Conservation (phyloP, 305 asterid genomes). For the Nicotiana rustica region DNA sequence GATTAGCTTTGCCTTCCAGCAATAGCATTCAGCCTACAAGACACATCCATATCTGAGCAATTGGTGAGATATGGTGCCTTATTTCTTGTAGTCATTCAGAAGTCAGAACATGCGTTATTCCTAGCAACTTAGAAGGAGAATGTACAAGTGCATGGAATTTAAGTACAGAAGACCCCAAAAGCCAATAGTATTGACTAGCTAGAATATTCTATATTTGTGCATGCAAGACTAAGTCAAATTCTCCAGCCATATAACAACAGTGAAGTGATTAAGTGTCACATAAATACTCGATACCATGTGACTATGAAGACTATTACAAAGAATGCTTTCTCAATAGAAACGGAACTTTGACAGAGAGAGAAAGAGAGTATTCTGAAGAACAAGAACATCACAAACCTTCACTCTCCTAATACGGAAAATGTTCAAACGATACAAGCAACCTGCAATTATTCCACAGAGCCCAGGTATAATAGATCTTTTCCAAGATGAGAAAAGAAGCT, state of each 20-base stretch:
- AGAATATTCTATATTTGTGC: background rate
- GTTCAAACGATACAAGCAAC: constrained; percentile 83
- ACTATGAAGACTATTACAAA: background rate
- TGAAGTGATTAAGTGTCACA: background rate
- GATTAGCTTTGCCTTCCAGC: constrained; percentile 14
- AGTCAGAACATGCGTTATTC: constrained; percentile 23
- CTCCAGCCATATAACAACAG: constrained; percentile 1
- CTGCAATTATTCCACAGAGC: constrained; percentile 92
- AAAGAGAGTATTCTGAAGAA: background rate
- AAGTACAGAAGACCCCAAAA: background rate
- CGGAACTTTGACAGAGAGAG: background rate
- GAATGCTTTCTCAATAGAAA: background rate
- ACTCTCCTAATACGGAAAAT: constrained; percentile 69
- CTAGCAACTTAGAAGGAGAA: constrained; percentile 22
- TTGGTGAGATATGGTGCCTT: background rate
- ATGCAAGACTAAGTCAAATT: background rate
- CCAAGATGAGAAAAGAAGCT: constrained; percentile 92
- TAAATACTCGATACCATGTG: background rate
- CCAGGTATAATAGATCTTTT: constrained; percentile 95
- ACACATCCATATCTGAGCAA: background rate
- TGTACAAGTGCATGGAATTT: constrained; percentile 3
- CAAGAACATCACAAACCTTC: constrained; percentile 59
- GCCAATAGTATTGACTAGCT: background rate
- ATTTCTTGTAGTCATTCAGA: constrained; percentile 29
- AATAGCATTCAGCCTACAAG: constrained; percentile 1